Base-by-base conservation (phyloP, 176 grass and related monocot species). In the Zoysia japonica region DNA sequence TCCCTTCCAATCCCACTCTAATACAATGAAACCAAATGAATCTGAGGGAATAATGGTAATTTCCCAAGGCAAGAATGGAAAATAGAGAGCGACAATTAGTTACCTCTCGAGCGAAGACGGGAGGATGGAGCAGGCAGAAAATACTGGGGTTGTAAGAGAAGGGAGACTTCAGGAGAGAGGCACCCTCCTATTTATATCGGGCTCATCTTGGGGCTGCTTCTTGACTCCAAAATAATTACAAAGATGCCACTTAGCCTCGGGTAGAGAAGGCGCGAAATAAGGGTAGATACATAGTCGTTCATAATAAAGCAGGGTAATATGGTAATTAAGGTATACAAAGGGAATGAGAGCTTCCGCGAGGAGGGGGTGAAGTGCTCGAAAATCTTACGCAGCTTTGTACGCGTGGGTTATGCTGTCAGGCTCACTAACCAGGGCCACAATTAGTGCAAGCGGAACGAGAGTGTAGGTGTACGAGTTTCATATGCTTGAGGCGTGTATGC, bases 301-400 rank as follows among this genome's bases (percentile, higher is more conserved):
- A 0, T 6, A 50, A 8, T 0, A 0, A 0, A 0, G 0, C 2
- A 12, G 87, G 87, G 48, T 0, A 51, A 0, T 1, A 0, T 0
- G 0, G 65, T 80, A 48, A 65, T 80, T 64, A 0, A 0, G 5
- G 0, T 0, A 6, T 7, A 7, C 16, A 36, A 60, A 10, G 8
- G 39, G 28, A 11, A 1, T 5, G 43, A 13, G 44, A 1, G 19
- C 41, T 36, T 1, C 19, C 47, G 53, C 3, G 55, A 9, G 17
- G 55, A 19, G 5, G 17, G 17, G 17, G 55, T 57, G 54, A 16
- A 16, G 16, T 16, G 53, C 54, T 8, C 54, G 5, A 17, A 19
- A 16, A 61, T 74, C 11, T 20, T 49, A n/a, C 14, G 3, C 2
- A 13, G 35, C 6, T 19, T 37, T 62, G 46, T 63, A 79, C 52